Evolutionary conservation across 176 grass and related monocot species (phyloP).

Genomic region (Juncus effusus): DNA sequence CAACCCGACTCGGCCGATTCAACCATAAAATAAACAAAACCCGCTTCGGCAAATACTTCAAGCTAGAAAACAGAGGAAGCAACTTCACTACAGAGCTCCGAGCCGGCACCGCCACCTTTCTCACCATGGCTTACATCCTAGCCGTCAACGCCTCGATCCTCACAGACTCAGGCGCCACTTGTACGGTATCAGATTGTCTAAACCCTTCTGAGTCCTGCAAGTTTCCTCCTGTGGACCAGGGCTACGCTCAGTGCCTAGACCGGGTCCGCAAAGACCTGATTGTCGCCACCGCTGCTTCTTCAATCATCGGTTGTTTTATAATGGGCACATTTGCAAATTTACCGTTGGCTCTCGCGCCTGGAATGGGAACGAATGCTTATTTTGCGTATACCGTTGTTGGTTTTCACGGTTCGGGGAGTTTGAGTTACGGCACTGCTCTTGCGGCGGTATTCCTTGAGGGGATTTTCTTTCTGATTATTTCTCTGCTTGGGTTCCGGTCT

Average conservation of each 20-base stretch:
- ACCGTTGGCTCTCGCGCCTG: constrained; percentile 59
- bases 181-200: constrained; percentile 49
- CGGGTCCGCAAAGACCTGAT: constrained; percentile 63
- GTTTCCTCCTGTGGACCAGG: constrained; percentile 67
- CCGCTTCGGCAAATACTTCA: constrained; percentile 13
- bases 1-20: constrained; percentile 20
- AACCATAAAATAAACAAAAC: constrained; percentile 21
- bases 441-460: constrained; percentile 79
- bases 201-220: constrained; percentile 38
- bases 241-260: constrained; percentile 59
- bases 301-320: constrained; percentile 58
- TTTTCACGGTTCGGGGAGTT: constrained; percentile 67
- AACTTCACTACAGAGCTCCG: constrained; percentile 81
- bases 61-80: constrained; percentile 36
- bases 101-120: constrained; percentile 74
- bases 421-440: constrained; percentile 55
- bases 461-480: constrained; percentile 58
- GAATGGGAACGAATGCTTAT: constrained; percentile 85
- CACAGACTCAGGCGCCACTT: constrained; percentile 67
- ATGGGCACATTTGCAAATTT: constrained; percentile 80
- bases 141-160: constrained; percentile 83
- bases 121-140: constrained; percentile 88
- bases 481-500: constrained; percentile 45
- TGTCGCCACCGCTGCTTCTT: constrained; percentile 68
- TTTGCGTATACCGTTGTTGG: constrained; percentile 79